Evolutionary conservation across 352 stramenopile genomes (phyloP).

Genomic region (Phytophthora melonis): DNA sequence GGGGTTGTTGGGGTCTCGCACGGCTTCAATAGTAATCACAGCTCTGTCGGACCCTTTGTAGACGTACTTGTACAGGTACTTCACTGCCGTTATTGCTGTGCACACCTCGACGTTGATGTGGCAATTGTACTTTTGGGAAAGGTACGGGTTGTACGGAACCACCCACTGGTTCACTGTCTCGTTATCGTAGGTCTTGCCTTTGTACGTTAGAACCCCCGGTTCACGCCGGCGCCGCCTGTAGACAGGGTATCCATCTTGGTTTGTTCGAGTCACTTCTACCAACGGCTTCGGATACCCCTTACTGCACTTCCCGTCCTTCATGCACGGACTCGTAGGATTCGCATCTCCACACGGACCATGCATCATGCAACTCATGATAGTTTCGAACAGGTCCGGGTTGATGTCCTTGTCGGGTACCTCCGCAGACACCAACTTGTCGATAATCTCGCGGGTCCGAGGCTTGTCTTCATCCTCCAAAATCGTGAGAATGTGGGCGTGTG

Average conservation of each 20-base stretch:
- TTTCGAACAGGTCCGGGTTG: neutral
- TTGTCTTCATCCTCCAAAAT: too few species aligned
- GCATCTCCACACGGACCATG: neutral
- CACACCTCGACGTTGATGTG: neutral
- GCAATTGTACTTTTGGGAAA: neutral
- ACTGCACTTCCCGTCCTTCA: neutral
- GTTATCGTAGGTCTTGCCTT: neutral
- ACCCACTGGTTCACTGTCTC: neutral
- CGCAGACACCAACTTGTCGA: too few species aligned
- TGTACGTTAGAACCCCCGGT: neutral
- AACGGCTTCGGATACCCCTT: neutral
- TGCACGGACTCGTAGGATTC: neutral
- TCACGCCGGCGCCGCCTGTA: neutral
- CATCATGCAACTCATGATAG: neutral
- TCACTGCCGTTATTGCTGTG: neutral
- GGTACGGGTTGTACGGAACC: neutral
- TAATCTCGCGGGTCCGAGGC: too few species aligned
- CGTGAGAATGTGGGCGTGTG: too few species aligned
- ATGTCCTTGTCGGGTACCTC: too few species aligned
- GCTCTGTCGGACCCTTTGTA: neutral
- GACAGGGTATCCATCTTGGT: neutral
- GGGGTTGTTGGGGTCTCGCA: neutral
- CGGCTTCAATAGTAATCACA: neutral
- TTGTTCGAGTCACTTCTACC: neutral
- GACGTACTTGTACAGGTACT: neutral